Evolutionary conservation across 2,329 filamentous ascomycete genomes (phyloP).

Genomic region (Hypoxylon sp.): DNA sequence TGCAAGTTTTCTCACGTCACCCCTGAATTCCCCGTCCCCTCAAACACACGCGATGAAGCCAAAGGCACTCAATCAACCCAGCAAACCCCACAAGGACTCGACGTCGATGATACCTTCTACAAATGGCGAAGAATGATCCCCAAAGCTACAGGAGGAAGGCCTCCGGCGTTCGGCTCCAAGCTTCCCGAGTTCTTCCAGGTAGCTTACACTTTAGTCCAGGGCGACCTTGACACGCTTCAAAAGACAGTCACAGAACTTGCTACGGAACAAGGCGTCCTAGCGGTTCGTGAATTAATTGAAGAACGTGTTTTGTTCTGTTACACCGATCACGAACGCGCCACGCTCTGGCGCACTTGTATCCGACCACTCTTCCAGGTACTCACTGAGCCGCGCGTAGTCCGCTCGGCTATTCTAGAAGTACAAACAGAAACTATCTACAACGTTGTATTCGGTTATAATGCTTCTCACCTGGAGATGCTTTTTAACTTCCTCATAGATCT

Average conservation of each 20-base stretch:
- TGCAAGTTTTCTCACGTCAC: slow-evolving; percentile 15
- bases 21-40: neutral
- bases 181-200: slow-evolving; percentile 35
- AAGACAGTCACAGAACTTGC: slow-evolving; percentile 31
- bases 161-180: slow-evolving; percentile 1
- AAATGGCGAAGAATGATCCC: slow-evolving; percentile 25
- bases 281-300: slow-evolving; percentile 36
- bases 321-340: slow-evolving; percentile 13
- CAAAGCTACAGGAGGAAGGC: neutral
- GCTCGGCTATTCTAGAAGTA: slow-evolving; percentile 34
- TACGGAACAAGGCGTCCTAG: slow-evolving; percentile 27
- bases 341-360: slow-evolving; percentile 32
- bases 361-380: slow-evolving; percentile 36
- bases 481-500: slow-evolving; percentile 33
- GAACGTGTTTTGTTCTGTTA: slow-evolving; percentile 21
- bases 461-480: slow-evolving; percentile 26
- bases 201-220: slow-evolving; percentile 29
- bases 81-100: neutral
- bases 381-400: slow-evolving; percentile 34
- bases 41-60: neutral
- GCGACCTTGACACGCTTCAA: slow-evolving; percentile 26
- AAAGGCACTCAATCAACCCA: neutral
- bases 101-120: slow-evolving; percentile 4
- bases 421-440: slow-evolving; percentile 35
- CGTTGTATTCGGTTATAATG: slow-evolving; percentile 31